Evolutionary conservation across 108 stramenopile genomes (phyloP).

Genomic region (Nitzschia sp.): DNA sequence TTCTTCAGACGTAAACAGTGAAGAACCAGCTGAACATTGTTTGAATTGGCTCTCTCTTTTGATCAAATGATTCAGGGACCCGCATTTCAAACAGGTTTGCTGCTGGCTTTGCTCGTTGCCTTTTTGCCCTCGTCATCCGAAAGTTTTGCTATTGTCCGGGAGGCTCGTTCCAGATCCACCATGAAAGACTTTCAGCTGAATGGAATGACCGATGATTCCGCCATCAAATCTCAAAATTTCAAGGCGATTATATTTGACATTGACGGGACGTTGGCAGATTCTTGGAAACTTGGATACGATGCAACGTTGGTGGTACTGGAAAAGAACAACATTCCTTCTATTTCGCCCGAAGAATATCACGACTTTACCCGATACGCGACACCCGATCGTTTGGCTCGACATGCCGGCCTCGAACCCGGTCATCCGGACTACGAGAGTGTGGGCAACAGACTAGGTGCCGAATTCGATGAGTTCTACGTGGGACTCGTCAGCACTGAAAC

Average conservation of each 20-base stretch:
- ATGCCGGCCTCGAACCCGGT: constrained; percentile 73
- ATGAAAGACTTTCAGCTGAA: too few species aligned
- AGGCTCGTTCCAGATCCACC: too few species aligned
- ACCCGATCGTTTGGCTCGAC: constrained; percentile 79
- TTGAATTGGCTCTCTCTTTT: too few species aligned
- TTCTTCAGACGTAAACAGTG: too few species aligned
- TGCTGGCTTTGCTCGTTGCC: too few species aligned
- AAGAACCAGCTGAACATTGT: too few species aligned
- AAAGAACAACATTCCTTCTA: constrained; percentile 53
- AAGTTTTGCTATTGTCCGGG: too few species aligned
- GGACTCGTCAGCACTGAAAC: constrained; percentile 66
- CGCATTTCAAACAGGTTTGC: too few species aligned
- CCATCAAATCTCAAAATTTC: background rate
- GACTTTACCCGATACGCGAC: constrained; percentile 68
- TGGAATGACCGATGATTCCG: too few species aligned
- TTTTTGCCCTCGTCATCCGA: too few species aligned
- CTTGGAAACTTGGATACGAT: constrained; percentile 82
- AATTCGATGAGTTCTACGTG: constrained; percentile 84
- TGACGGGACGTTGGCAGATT: constrained; percentile 85
- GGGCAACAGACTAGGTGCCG: constrained; percentile 50
- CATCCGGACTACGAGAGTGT: constrained; percentile 52
- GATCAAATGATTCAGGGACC: too few species aligned
- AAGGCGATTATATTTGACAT: constrained; percentile 77
- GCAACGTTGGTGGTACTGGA: constrained; percentile 71
- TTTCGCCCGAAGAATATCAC: constrained; percentile 69